phyloP scores from a whole-genome alignment of 2,329 filamentous ascomycete species.

The Triangularia verruculosa region DNA sequence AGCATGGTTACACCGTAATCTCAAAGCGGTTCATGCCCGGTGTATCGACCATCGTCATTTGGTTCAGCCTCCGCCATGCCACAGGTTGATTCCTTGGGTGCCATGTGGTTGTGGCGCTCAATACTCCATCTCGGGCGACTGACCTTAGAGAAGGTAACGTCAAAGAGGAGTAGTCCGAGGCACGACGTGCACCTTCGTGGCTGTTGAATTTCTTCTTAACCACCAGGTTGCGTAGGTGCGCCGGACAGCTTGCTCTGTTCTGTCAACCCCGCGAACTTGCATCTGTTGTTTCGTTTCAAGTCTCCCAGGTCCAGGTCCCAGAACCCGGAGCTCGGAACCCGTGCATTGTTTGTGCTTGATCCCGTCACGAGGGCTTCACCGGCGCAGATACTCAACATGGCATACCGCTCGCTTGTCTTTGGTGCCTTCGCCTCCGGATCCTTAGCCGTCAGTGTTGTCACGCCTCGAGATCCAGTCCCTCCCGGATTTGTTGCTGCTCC shows the following conservation, averaged over 20 bases:
- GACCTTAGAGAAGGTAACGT: not conserved
- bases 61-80: not conserved
- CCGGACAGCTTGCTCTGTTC: not conserved
- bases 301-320: not conserved
- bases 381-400: conserved; percentile 21
- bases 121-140: not conserved
- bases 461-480: conserved; percentile 31
- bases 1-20: not conserved
- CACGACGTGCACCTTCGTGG: not conserved
- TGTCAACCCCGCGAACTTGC: not conserved
- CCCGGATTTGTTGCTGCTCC: conserved; percentile 46
- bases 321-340: not conserved
- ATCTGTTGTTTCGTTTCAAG: not conserved
- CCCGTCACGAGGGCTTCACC: conserved; percentile 1
- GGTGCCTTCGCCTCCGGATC: conserved; percentile 21
- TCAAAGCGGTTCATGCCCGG: not conserved
- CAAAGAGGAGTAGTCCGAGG: not conserved
- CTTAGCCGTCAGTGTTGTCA: conserved; percentile 24
- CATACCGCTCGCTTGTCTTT: conserved; percentile 15
- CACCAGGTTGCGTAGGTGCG: not conserved
- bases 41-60: not conserved
- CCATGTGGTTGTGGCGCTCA: not conserved
- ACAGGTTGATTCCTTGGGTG: not conserved
- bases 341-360: not conserved
- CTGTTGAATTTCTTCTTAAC: not conserved